Percentiles rank a stretch among this genome's conserved stretches.
Conservation (phyloP, 164 flowering plant genomes). For the Cinnamomum chago region DNA sequence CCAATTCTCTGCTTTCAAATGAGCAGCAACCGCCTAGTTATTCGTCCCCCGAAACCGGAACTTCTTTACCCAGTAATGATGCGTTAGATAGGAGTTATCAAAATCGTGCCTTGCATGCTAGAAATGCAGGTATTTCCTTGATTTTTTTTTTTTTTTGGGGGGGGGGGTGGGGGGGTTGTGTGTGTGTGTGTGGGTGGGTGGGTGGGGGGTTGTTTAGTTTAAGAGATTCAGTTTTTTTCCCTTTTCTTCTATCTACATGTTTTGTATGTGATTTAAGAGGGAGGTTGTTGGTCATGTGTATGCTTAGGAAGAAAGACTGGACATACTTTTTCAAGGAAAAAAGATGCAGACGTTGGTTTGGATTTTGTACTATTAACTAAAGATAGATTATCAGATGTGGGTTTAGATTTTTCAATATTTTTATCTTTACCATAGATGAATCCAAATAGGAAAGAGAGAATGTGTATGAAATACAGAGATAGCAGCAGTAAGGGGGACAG, state of each 20-base stretch:
- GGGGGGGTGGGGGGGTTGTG: conserved; percentile 8
- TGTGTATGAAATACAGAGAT: background rate
- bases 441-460: conserved; percentile 2
- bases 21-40: conserved; percentile 49
- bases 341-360: conserved; percentile 15
- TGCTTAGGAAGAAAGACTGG: background rate
- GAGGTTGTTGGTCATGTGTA: conserved; percentile 86
- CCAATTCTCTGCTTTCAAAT: conserved; percentile 36
- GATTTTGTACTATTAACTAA: conserved; percentile 7
- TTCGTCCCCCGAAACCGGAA: conserved; percentile 52
- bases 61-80: conserved; percentile 14
- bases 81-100: conserved; percentile 6
- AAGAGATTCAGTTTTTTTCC: conserved; percentile 10
- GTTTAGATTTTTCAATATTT: conserved; percentile 7
- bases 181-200: no score
- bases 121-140: conserved; percentile 37
- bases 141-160: conserved; percentile 40
- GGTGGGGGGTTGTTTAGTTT: conserved; percentile 11
- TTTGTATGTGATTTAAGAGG: conserved; percentile 42
- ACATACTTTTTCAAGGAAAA: conserved; percentile 7
- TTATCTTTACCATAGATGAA: conserved; percentile 3
- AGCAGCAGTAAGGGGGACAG: background rate
- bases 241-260: background rate
- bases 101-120: conserved; percentile 22
- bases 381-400: conserved; percentile 9